Evolutionary conservation across 352 stramenopile genomes (phyloP).

Genomic region (Thalassiosira livingstoniorum): DNA sequence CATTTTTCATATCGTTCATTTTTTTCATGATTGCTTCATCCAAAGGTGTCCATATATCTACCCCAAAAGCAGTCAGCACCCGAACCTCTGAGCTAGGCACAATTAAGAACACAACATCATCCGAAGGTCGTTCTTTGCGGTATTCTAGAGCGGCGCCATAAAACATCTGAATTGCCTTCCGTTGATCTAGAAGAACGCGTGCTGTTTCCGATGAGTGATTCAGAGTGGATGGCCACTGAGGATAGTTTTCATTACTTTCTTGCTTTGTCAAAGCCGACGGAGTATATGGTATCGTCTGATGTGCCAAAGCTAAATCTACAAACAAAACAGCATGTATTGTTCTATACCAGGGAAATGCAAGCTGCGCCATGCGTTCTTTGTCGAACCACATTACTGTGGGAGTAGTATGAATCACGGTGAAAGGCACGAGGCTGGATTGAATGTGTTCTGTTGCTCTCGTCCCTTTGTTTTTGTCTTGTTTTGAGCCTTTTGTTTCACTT

Average conservation of each 20-base stretch:
- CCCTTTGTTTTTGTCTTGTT: conserved; percentile 1
- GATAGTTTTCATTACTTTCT: background rate
- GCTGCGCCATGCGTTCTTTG: conserved; percentile 59
- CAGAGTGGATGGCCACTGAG: conserved; percentile 49
- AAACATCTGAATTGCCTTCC: conserved; percentile 51
- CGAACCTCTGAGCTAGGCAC: conserved; percentile 74
- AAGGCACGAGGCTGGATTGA: conserved; percentile 47
- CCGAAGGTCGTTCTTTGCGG: conserved; percentile 21
- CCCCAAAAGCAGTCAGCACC: conserved; percentile 74
- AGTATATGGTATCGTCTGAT: conserved; percentile 28
- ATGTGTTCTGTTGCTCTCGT: conserved; percentile 39
- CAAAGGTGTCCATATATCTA: conserved; percentile 78
- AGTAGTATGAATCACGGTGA: conserved; percentile 57
- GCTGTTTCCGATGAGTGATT: conserved; percentile 32
- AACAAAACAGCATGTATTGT: conserved; percentile 71
- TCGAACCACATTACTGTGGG: conserved; percentile 76
- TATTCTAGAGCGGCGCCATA: conserved; percentile 52
- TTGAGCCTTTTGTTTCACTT: background rate
- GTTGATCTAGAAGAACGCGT: conserved; percentile 43
- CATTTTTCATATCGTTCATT: background rate
- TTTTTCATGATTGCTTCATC: conserved; percentile 57
- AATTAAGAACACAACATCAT: conserved; percentile 74
- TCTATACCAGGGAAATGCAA: conserved; percentile 72
- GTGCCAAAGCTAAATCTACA: conserved; percentile 60
- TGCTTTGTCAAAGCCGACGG: no score